phyloP scores from a whole-genome alignment of 441 rosid genomes.

The Pelargonium citronellum region DNA sequence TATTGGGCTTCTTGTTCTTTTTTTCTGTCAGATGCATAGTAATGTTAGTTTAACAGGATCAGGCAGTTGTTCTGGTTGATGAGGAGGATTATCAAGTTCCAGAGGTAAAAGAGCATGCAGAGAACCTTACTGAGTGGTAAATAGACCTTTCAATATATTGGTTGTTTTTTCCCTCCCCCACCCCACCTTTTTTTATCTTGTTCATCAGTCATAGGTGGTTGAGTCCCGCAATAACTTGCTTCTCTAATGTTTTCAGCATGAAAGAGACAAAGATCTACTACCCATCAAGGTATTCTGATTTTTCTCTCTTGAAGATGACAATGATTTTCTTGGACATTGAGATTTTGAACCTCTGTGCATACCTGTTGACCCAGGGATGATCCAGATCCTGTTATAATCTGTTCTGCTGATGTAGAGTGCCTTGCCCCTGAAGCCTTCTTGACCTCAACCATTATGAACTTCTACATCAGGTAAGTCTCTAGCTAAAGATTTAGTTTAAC shows the following conservation, averaged over 20 bases:
- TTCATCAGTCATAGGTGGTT: slow-evolving; percentile 8
- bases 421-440: slow-evolving; percentile 60
- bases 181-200: too few species aligned
- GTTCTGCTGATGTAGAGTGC: slow-evolving; percentile 51
- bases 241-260: slow-evolving; percentile 44
- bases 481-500: neutral
- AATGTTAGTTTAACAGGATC: slow-evolving; percentile 22
- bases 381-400: slow-evolving; percentile 57
- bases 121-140: slow-evolving; percentile 53
- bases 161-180: slow-evolving; percentile 6
- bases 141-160: slow-evolving; percentile 11
- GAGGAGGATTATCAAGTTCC: slow-evolving; percentile 59
- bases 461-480: slow-evolving; percentile 56
- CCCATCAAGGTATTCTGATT: slow-evolving; percentile 61
- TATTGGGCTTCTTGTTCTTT: neutral
- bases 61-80: slow-evolving; percentile 53
- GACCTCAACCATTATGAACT: slow-evolving; percentile 79
- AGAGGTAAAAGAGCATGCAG: slow-evolving; percentile 27
- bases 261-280: slow-evolving; percentile 53
- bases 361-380: slow-evolving; percentile 51
- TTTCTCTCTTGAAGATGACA: slow-evolving; percentile 8
- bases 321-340: neutral
- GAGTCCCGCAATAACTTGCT: slow-evolving; percentile 17
- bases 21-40: neutral
- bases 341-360: neutral